Evolutionary conservation across 2,329 filamentous ascomycete genomes (phyloP).

Genomic region (Pyricularia pennisetigena): DNA sequence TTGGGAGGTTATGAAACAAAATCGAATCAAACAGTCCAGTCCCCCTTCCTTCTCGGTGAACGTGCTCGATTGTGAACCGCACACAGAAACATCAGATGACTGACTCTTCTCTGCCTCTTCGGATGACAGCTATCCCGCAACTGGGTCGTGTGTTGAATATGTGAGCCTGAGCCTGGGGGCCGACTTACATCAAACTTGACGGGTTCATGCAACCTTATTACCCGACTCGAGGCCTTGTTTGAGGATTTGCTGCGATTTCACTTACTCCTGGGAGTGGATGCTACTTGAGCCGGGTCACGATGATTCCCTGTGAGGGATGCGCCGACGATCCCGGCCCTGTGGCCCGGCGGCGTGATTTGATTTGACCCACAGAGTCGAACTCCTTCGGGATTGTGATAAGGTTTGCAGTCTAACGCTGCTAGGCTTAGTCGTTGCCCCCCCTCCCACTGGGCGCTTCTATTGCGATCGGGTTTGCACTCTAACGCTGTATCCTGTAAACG

Average conservation of each 20-base stretch:
- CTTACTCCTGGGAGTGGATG: no score
- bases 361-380: no score
- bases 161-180: neutral
- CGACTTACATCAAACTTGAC: neutral
- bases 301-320: no score
- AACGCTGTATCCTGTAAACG: no score
- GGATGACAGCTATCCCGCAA: neutral
- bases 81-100: neutral
- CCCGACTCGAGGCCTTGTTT: neutral
- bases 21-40: neutral
- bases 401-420: no score
- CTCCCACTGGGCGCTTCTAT: no score
- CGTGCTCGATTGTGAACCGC: neutral
- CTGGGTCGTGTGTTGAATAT: neutral
- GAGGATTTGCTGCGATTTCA: neutral
- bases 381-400: no score
- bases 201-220: neutral
- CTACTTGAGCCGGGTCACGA: no score
- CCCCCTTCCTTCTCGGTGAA: neutral
- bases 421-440: no score
- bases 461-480: no score
- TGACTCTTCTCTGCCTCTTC: neutral
- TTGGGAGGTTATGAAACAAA: neutral
- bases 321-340: no score
- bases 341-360: no score